Base-by-base conservation (phyloP, 148 eudicot species). In the Nepenthes mirabilis region DNA sequence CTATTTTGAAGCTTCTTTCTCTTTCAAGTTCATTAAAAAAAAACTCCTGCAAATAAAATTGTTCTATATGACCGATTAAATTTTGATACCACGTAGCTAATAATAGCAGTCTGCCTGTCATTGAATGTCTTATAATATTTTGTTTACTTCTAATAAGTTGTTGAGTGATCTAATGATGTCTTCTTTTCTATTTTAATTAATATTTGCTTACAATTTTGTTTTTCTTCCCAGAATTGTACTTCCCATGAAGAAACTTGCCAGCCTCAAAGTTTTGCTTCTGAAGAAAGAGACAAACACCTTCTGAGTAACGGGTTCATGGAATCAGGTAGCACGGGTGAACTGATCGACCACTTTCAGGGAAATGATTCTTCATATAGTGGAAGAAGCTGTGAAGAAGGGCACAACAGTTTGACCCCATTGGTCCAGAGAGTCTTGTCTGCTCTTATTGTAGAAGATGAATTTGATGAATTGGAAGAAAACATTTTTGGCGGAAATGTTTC, bases 361-460 rank as follows among this genome's bases (percentile, higher is more conserved):
- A 62, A 55, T 66, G 83, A 77, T 67, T 68, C 52, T 66, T 70
- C 71, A 53, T 65, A 54, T 60, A 75, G 79, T 68, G 76, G 68
- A 54, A 36, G 61, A 52, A 80, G 77, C 47, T 59, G 74, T 53
- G 85, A 72, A 55, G 75, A 64, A 67, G 68, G 67, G 59, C 52
- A 58, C 47, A 69, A 78, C 55, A 58, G 51, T 57, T 65, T 60
- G 40, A 68, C 79, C 43, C 93, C 95, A 36, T 65, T 91, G 55
- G 81, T 79, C 60, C 93, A 87, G 60, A 91, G 91, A 72, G 85
- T 91, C 58, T 80, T 91, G 52, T 87, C 97, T 74, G 97, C 97
- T 67, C 83, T 91, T 11, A 88, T 91, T 59, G 60, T 76, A 40
- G 97, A 87, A 56, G 90, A 87, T 74, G 91, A 90, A 55, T 61